Evolutionary conservation across 371 early-diverging fungal genomes (phyloP).

Genomic region (Lichtheimia hyalospora): DNA sequence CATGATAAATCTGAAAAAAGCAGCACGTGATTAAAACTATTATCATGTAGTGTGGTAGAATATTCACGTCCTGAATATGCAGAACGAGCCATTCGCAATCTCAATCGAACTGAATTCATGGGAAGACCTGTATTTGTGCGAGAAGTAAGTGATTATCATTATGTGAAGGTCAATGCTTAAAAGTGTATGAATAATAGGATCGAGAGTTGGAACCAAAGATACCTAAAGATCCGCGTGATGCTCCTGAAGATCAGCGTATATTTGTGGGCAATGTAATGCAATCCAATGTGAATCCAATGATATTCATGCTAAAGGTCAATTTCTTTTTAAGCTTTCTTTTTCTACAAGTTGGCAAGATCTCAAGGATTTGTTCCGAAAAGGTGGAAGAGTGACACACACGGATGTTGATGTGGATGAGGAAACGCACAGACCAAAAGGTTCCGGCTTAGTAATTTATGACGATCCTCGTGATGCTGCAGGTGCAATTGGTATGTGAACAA

Average conservation of each 20-base stretch:
- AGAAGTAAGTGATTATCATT: slow-evolving; percentile 39
- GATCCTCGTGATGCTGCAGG: slow-evolving; percentile 59
- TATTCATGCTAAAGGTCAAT: not conserved
- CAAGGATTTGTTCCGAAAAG: slow-evolving; percentile 74
- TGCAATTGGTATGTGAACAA: slow-evolving; percentile 60
- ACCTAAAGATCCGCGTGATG: slow-evolving; percentile 48
- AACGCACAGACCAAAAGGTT: slow-evolving; percentile 62
- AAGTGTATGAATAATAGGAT: slow-evolving; percentile 36
- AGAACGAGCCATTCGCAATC: slow-evolving; percentile 71
- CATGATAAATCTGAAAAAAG: not conserved
- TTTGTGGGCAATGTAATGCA: slow-evolving; percentile 69
- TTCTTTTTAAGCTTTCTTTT: slow-evolving; percentile 61
- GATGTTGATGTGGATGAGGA: slow-evolving; percentile 67
- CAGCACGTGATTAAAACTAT: not conserved
- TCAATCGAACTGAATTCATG: slow-evolving; percentile 73
- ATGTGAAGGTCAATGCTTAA: not conserved
- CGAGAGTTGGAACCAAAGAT: slow-evolving; percentile 54
- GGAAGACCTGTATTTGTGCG: slow-evolving; percentile 81
- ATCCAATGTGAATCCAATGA: not conserved
- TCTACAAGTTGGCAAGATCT: slow-evolving; percentile 76
- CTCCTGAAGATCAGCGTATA: slow-evolving; percentile 57
- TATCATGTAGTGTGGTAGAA: slow-evolving; percentile 68
- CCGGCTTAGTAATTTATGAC: slow-evolving; percentile 73
- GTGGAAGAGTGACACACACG: slow-evolving; percentile 64
- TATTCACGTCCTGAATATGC: slow-evolving; percentile 79